A percentile compares a stretch with the other conserved stretches of the same genome.
Evolutionary conservation across 768 basidiomycete genomes (phyloP).

Genomic region (Psilocybe cubensis): DNA sequence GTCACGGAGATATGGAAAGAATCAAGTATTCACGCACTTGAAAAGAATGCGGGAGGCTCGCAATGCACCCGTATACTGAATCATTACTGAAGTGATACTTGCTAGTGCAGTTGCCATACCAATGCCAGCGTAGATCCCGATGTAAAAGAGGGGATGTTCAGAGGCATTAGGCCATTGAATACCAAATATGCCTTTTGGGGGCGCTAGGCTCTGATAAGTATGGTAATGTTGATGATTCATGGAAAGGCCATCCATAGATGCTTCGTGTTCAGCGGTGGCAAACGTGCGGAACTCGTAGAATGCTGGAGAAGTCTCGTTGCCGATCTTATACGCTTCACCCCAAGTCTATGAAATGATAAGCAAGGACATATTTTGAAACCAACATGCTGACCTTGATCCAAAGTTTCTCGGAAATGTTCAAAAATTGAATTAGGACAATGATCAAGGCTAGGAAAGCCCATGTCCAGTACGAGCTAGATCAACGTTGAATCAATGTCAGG

Average conservation of each 20-base stretch:
- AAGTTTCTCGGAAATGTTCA: slow-evolving; percentile 62
- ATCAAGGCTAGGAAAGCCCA: slow-evolving; percentile 58
- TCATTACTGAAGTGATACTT: slow-evolving; percentile 42
- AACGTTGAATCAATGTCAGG: neutral
- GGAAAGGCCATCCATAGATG: slow-evolving; percentile 33
- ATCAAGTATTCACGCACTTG: slow-evolving; percentile 24
- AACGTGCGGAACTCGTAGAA: slow-evolving; percentile 39
- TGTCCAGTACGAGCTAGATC: slow-evolving; percentile 64
- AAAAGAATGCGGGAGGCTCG: slow-evolving; percentile 40
- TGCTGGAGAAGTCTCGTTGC: slow-evolving; percentile 17
- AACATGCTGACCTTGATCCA: slow-evolving; percentile 69
- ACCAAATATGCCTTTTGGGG: slow-evolving; percentile 30
- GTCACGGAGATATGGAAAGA: slow-evolving; percentile 12
- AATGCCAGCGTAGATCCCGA: slow-evolving; percentile 60
- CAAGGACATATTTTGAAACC: neutral
- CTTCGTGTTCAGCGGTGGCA: slow-evolving; percentile 39
- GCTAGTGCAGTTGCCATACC: slow-evolving; percentile 49
- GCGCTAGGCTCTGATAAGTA: slow-evolving; percentile 27
- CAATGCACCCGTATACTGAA: slow-evolving; percentile 57
- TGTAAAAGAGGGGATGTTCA: slow-evolving; percentile 65
- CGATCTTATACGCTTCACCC: slow-evolving; percentile 61
- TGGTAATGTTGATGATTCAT: slow-evolving; percentile 19
- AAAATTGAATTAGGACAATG: slow-evolving; percentile 52
- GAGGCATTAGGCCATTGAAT: slow-evolving; percentile 47
- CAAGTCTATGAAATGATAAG: slow-evolving; percentile 49